Evolutionary conservation across 768 basidiomycete species (phyloP).

Genomic region (Dendrothele bispora): DNA sequence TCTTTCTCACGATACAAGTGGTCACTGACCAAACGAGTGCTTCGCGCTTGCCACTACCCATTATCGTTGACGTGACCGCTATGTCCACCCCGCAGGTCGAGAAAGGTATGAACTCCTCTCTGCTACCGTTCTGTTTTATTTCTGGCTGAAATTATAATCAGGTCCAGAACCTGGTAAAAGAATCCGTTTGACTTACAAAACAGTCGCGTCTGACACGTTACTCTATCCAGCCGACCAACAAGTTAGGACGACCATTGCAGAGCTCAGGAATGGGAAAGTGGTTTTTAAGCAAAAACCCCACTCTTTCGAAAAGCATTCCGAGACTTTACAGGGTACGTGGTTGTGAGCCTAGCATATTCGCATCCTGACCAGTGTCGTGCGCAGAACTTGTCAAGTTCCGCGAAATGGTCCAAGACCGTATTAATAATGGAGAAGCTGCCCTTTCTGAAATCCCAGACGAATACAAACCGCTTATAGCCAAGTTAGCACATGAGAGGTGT

Average conservation of each 20-base stretch:
- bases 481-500: slow-evolving; percentile 85
- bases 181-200: neutral
- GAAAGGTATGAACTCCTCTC: slow-evolving; percentile 28
- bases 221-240: slow-evolving; percentile 29
- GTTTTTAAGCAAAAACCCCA: slow-evolving; percentile 73
- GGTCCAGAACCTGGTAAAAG: slow-evolving; percentile 7
- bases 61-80: slow-evolving; percentile 23
- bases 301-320: slow-evolving; percentile 76
- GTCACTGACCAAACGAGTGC: slow-evolving; percentile 21
- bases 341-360: slow-evolving; percentile 5
- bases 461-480: slow-evolving; percentile 74
- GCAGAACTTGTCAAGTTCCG: slow-evolving; percentile 79
- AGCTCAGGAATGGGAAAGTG: slow-evolving; percentile 77
- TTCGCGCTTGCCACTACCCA: slow-evolving; percentile 32
- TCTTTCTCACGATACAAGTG: slow-evolving; percentile 21
- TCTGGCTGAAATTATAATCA: slow-evolving; percentile 2
- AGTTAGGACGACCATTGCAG: slow-evolving; percentile 47
- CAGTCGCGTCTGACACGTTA: slow-evolving; percentile 5
- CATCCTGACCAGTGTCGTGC: neutral
- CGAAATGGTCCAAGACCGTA: slow-evolving; percentile 61
- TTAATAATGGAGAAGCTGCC: slow-evolving; percentile 46
- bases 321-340: slow-evolving; percentile 74
- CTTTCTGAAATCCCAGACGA: slow-evolving; percentile 63
- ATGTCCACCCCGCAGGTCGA: slow-evolving; percentile 37
- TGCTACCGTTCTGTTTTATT: neutral